Base-by-base conservation (phyloP, 495 filamentous ascomycete species). In the Podospora appendiculata region DNA sequence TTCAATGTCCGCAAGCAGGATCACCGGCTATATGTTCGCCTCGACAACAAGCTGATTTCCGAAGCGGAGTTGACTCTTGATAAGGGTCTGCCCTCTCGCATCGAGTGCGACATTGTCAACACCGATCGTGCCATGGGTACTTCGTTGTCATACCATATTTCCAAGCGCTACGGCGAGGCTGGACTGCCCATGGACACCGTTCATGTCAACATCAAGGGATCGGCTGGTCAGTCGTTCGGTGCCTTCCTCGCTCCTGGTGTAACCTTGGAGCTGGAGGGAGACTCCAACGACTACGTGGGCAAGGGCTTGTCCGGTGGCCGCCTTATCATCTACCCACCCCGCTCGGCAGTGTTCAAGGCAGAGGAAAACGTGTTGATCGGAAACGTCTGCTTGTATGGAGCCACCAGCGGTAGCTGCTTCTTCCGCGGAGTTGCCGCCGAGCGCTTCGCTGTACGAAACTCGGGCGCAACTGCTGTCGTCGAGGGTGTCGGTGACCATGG, bases 1-100 rank as follows among this genome's bases (percentile, higher is more conserved):
- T 97, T 96, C 83, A 97, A 99, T 60, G 93, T 97, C 47, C 87
- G 93, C 67, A 97, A 96, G 79, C 93, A 99, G 70, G 93, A 99
- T 60, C 93, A 99, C 60, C 80, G 83, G 53, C 83, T 99, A 35
- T 91, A 97, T 69, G 84, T 88, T 53, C 90, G 93, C 59, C 82
- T 99, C 5, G 93, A 99, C 68, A 99, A 99, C 75, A 97, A 97
- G 75, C 79, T 99, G 47, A 97, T 99, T 60, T 89, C 91, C 12
- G 93, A 99, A 69, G 93, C 93, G 18, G 93, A 99, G 74, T 79
- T 95, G 64, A 95, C 93, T 36, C 79, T 99, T 12, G 92, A 96
- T 70, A 97, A 96, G 76, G 93, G 93, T 12, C 78, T 96, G 32
- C 93, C 94, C 3, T 91, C 89, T 57, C 81, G 94, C 38, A 93